Evolutionary conservation across 2,329 filamentous ascomycete species (phyloP).

Genomic region (Verticillium longisporum): DNA sequence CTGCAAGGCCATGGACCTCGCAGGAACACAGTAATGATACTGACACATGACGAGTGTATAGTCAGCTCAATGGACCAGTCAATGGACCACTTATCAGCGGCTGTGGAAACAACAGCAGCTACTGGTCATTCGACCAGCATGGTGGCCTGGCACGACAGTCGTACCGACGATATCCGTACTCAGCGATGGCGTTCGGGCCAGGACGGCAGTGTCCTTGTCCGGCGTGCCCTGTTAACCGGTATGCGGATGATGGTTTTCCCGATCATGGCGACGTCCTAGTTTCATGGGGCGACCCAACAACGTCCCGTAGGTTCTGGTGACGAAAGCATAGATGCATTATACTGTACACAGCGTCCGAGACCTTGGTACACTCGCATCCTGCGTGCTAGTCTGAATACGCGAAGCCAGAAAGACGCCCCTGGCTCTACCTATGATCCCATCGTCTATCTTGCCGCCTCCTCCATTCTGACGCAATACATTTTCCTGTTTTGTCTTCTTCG

Average conservation of each 20-base stretch:
- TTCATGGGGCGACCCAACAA: not conserved
- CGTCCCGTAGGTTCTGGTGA: not conserved
- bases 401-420: not conserved
- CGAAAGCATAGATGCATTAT: not conserved
- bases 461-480: not conserved
- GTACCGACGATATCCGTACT: not conserved
- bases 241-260: not conserved
- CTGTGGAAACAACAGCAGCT: not conserved
- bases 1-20: not conserved
- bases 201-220: not conserved
- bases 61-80: not conserved
- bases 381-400: not conserved
- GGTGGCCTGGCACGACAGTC: not conserved
- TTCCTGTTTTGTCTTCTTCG: not conserved
- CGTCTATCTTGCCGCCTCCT: not conserved
- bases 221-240: not conserved
- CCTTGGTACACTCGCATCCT: not conserved
- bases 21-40: not conserved
- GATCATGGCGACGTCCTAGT: not conserved
- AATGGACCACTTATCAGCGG: not conserved
- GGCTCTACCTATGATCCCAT: not conserved
- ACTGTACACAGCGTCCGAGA: conserved; percentile 1
- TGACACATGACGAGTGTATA: not conserved
- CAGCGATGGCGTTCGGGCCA: not conserved
- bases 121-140: not conserved